These are phyloP conservation scores for Pseudozyma hubeiensis DNA, from an alignment of 1,284 basidiomycete species.

Conservation along the genomic window DNA sequence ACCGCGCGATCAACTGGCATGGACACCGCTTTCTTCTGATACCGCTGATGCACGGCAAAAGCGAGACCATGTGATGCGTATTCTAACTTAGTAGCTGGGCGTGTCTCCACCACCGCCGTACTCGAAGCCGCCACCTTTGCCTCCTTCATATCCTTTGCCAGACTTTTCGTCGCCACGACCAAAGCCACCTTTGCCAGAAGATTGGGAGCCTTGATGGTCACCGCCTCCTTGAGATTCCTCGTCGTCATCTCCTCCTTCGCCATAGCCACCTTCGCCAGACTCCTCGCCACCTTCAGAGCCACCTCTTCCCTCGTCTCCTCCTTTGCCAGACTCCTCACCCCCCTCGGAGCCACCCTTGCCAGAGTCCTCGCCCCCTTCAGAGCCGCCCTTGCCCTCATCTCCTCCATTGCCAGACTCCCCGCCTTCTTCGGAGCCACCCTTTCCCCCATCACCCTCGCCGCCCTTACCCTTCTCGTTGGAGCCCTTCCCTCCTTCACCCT, in stretches of 20 bases:
- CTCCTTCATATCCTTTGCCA: background rate
- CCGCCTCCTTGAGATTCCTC: background rate
- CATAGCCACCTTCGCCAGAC: background rate
- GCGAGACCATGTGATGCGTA: too few species aligned
- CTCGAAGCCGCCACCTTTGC: slow-evolving; percentile 3
- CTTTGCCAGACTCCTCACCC: background rate
- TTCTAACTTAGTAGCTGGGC: slow-evolving; percentile 5
- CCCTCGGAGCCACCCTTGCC: background rate
- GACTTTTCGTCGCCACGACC: background rate
- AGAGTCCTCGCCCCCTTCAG: background rate
- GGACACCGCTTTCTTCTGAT: too few species aligned
- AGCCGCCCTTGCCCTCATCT: background rate
- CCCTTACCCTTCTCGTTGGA: background rate
- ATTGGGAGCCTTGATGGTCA: background rate
- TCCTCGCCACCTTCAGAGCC: background rate
- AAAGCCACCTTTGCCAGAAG: background rate
- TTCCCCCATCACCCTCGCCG: background rate
- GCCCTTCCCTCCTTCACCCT: background rate
- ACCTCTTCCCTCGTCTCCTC: background rate
- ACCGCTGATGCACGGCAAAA: too few species aligned
- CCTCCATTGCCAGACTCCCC: background rate
- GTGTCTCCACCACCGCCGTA: slow-evolving; percentile 17
- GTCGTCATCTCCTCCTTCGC: background rate
- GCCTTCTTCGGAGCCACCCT: slow-evolving; percentile 1
- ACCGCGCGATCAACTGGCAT: too few species aligned